Percentiles rank a stretch among this genome's conserved stretches.
These are phyloP conservation scores for Diaporthe citri DNA, from an alignment of 2,329 filamentous ascomycete genomes.

Conservation along the genomic window DNA sequence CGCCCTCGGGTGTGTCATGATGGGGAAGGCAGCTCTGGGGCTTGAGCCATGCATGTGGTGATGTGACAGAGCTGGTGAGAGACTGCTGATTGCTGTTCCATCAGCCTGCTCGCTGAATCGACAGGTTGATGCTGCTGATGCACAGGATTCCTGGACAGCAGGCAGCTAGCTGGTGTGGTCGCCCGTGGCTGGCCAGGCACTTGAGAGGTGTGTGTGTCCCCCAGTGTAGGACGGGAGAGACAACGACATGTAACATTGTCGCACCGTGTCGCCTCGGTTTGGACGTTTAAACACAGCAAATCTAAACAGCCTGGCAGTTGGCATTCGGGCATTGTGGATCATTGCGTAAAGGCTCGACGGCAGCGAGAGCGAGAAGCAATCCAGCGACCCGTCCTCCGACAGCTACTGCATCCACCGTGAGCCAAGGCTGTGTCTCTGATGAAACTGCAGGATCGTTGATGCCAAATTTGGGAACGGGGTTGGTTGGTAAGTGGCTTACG, in stretches of 20 bases:
- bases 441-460: slow-evolving; percentile 33
- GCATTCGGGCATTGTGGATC: slow-evolving; percentile 1
- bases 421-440: slow-evolving; percentile 33
- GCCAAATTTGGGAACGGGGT: slow-evolving; percentile 34
- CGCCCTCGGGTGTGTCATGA: slow-evolving; percentile 31
- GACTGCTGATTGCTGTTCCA: slow-evolving; percentile 17
- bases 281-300: background rate
- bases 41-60: slow-evolving; percentile 7
- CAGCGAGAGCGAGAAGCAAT: background rate
- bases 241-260: background rate
- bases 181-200: slow-evolving; percentile 6
- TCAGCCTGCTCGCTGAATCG: slow-evolving; percentile 1
- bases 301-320: background rate
- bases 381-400: background rate
- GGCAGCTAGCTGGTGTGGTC: slow-evolving; percentile 13
- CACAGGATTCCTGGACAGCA: background rate
- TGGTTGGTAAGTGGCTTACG: slow-evolving; percentile 32
- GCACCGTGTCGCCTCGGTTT: background rate
- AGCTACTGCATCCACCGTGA: background rate
- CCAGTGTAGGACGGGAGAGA: slow-evolving; percentile 21
- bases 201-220: background rate
- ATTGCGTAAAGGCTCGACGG: background rate
- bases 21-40: background rate
- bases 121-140: slow-evolving; percentile 3
- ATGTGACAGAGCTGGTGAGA: slow-evolving; percentile 18